phyloP scores from a whole-genome alignment of 768 basidiomycete genomes.

The Coprinellus micaceus region DNA sequence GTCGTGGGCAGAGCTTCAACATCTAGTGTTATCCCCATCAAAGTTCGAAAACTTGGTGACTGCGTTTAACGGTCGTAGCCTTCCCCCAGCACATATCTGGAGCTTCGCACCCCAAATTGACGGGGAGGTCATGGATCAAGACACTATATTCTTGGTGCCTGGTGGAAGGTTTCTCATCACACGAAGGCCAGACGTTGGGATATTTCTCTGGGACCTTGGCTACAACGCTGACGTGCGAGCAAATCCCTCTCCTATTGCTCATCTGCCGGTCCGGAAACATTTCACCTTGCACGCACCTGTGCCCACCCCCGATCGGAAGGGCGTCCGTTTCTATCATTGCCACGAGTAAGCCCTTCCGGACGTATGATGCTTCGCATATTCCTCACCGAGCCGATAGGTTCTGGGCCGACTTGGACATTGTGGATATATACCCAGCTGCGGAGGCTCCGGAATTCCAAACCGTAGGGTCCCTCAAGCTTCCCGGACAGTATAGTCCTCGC shows the following conservation, averaged over 20 bases:
- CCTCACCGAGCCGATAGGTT: background rate
- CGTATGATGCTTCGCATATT: background rate
- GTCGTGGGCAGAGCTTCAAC: background rate
- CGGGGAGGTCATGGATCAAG: background rate
- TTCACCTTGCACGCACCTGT: background rate
- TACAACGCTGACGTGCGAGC: background rate
- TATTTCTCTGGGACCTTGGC: background rate
- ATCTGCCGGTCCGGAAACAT: background rate
- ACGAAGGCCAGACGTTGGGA: background rate
- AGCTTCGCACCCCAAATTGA: background rate
- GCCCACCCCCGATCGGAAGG: background rate
- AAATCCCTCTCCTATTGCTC: background rate
- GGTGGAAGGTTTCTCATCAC: background rate
- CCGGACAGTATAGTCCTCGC: too few relatives aligned
- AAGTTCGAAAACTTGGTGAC: background rate
- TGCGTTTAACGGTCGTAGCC: too few relatives aligned
- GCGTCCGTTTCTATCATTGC: background rate
- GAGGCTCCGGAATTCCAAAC: too few relatives aligned
- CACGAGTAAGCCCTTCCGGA: background rate
- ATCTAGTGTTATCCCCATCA: background rate
- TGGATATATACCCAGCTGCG: too few relatives aligned
- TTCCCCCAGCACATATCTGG: too few relatives aligned
- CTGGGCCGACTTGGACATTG: background rate
- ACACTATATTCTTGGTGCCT: background rate
- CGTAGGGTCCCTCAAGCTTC: too few relatives aligned